Base-by-base conservation (phyloP, 2,329 filamentous ascomycete species). In the Zopfia rhizophila region DNA sequence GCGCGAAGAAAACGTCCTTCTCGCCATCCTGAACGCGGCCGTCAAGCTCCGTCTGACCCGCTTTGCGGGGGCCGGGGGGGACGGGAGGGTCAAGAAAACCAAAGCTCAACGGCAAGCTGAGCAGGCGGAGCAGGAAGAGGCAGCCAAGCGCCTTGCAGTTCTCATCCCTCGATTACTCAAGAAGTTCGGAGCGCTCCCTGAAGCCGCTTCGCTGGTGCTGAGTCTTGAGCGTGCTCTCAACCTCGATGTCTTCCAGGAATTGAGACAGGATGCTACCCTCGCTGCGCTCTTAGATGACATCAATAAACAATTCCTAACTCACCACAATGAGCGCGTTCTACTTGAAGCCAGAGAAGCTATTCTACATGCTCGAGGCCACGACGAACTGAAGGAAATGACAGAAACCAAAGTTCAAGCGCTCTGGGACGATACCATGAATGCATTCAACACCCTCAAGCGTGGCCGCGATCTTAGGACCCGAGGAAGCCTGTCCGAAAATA, bases 271-370 rank as follows among this genome's bases (percentile, higher is more conserved):
- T 56, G 85, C 90, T 1, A 86, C 88, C 2, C 96, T 95, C 65
- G 84, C 87, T 5, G 85, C 87, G 16, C 76, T 97, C 21, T 78
- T 99, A 1, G 91, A 96, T 58, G 92, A 97, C 62, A 91, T 97
- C 59, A 91, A 90, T 69, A 91, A 90, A 46, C 94, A 99, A 61
- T 97, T 99, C 74, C 86, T 89, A 60, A 86, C 91, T n/a, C 94
- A 99, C 65, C 89, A 90, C 30, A 90, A 96, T 62, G 88, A 90
- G 60, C 83, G 84, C 43, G 92, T 97, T 13, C 79, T 99, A 32
- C 85, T 85, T 8, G 92, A 97, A 70, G 93, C 91, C 11, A 88
- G 89, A 19, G 81, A 85, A 16, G 90, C 92, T 4, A 83, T 99
- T 25, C 75, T 96, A 22, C 91, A 95, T 66, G 91, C 93, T 7